phyloP scores from a whole-genome alignment of 345 rosid genomes.

The Toxicodendron radicans region DNA sequence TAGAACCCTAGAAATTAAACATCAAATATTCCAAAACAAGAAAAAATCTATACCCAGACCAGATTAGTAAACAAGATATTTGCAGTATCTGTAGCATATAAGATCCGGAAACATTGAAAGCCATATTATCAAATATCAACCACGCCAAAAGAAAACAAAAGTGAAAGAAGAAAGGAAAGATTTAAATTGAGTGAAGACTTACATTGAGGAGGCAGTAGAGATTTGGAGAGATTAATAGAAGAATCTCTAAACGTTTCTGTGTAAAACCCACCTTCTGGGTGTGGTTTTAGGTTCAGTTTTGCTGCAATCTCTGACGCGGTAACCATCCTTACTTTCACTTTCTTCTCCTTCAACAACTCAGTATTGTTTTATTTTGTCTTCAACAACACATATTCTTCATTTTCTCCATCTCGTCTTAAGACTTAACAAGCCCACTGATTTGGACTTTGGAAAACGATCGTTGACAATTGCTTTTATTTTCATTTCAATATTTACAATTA shows the following conservation, averaged over 20 bases:
- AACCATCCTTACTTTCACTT: conserved; percentile 32
- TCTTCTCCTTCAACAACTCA: not conserved
- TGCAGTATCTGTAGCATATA: not conserved
- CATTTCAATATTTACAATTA: no score
- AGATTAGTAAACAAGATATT: conserved; percentile 16
- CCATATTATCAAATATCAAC: not conserved
- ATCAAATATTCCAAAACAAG: not conserved
- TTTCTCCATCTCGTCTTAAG: not conserved
- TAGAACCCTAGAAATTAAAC: not conserved
- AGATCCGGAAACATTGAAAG: not conserved
- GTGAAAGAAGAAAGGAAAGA: not conserved
- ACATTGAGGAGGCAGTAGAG: conserved; percentile 83
- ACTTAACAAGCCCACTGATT: not conserved
- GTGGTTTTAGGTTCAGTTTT: conserved; percentile 61
- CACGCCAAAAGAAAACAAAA: not conserved
- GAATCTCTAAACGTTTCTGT: conserved; percentile 72
- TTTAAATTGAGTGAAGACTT: conserved; percentile 16
- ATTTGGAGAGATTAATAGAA: conserved; percentile 64
- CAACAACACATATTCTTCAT: not conserved
- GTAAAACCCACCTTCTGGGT: conserved; percentile 86
- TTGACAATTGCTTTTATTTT: no score
- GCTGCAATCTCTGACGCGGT: conserved; percentile 50
- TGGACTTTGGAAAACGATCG: not conserved
- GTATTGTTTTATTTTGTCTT: no score
- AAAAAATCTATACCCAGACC: not conserved